Evolutionary conservation across 495 filamentous ascomycete genomes (phyloP), one percentile per base, ranked within the genome.

Genomic region (Penicillium manginii): DNA sequence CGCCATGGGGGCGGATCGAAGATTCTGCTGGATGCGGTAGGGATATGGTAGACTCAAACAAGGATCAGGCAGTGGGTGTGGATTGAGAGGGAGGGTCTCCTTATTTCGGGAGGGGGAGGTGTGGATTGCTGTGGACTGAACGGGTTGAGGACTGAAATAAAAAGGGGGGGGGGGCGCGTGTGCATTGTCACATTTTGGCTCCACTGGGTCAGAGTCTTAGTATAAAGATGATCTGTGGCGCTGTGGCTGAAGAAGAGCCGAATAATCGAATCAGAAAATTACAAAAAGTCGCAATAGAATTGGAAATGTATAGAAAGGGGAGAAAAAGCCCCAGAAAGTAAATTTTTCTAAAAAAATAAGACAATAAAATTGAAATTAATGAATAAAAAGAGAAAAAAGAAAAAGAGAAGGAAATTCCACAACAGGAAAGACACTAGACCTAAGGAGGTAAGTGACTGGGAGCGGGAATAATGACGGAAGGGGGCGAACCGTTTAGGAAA

Each of bases 391-490:
- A 9, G 22, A 37, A 19, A 21, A 42, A 43, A 23, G 37, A 55
- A 53, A 54, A 9, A 10, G 10, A 45, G 40, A 56, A 63, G 50
- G 53, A 56, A 57, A 54, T 37, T 32, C 31, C 31, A 57, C 45
- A 52, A 29, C n/a, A 33, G 55, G 62, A 62, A 53, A 33, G 21
- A n/a, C 26, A 39, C 63, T 66, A 63, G 29, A 4, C 63, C 46
- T 11, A 14, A 49, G 46, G 9, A 4, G 32, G 63, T 54, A 51
- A 47, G 62, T 57, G 52, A 50, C 52, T 57, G 43, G 54, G 29
- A 50, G 52, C 57, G 55, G 60, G 57, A 55, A 58, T 46, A 58
- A 75, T 73, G 73, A 75, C 73, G 73, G 67, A 73, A 75, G 73
- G 66, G 71, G 71, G 39, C 39, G 39, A 42, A 42, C 39, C 39